These are phyloP conservation scores for Carallia pectinifolia DNA, from an alignment of 345 rosid genomes.

Conservation along the genomic window DNA sequence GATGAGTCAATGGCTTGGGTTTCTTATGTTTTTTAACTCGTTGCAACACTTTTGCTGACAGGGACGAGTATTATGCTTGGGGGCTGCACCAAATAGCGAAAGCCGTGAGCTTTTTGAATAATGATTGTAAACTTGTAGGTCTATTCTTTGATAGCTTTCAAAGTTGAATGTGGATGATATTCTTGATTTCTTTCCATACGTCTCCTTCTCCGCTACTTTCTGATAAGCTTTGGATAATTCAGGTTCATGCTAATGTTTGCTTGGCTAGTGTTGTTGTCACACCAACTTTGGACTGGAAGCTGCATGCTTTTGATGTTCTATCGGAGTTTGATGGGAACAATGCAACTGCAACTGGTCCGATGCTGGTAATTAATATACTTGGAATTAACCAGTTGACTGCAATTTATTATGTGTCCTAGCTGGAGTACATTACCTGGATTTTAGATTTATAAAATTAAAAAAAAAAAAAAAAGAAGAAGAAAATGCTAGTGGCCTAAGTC, in stretches of 20 bases:
- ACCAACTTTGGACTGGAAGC: slow-evolving; percentile 97
- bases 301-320: slow-evolving; percentile 95
- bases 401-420: slow-evolving; percentile 1
- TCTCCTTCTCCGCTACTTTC: slow-evolving; percentile 9
- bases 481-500: neutral
- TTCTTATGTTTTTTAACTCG: neutral
- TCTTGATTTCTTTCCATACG: neutral
- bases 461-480: neutral
- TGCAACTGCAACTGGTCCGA: slow-evolving; percentile 77
- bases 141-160: neutral
- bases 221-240: slow-evolving; percentile 20
- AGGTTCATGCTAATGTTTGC: slow-evolving; percentile 98
- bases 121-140: slow-evolving; percentile 96
- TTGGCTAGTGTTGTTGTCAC: slow-evolving; percentile 93
- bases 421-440: neutral
- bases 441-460: neutral
- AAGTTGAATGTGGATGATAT: neutral
- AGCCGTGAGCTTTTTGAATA: slow-evolving; percentile 98
- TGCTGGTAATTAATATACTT: slow-evolving; percentile 78
- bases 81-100: slow-evolving; percentile 91
- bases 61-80: slow-evolving; percentile 98
- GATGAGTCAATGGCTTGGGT: slow-evolving; percentile 4
- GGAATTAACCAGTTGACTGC: slow-evolving; percentile 11
- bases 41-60: slow-evolving; percentile 28
- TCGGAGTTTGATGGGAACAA: slow-evolving; percentile 92